Conservation (phyloP, 1,139 yeast genomes). For the Debaryomyces coudertii region DNA sequence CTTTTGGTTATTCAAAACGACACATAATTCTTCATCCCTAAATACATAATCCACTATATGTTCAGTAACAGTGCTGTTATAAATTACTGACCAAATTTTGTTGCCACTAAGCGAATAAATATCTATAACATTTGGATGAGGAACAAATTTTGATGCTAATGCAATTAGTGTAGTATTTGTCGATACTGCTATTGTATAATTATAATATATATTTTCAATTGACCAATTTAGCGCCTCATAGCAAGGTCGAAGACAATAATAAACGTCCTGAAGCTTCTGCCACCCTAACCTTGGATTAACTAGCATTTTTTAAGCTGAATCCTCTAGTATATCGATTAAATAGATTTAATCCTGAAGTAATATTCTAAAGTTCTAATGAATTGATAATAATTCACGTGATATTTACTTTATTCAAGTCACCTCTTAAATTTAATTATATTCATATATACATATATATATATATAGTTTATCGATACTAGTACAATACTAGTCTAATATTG, state of each 20-base stretch:
- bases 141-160: conserved; percentile 36
- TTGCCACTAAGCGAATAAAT: conserved; percentile 59
- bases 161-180: conserved; percentile 40
- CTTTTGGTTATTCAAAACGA: conserved; percentile 59
- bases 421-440: not conserved
- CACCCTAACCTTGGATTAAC: conserved; percentile 55
- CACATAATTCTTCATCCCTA: conserved; percentile 60
- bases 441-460: not conserved
- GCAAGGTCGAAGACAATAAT: conserved; percentile 54
- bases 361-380: not conserved
- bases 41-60: conserved; percentile 61
- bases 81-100: conserved; percentile 50
- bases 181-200: conserved; percentile 33
- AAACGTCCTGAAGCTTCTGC: conserved; percentile 67
- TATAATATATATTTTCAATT: conserved; percentile 33
- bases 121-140: conserved; percentile 44
- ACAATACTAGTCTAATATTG: not conserved
- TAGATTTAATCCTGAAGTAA: not conserved
- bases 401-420: not conserved
- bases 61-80: conserved; percentile 54
- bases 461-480: not conserved
- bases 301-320: conserved; percentile 19
- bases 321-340: not conserved
- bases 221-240: conserved; percentile 45
- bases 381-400: not conserved